phyloP scores from a whole-genome alignment of 75 land plant species.

The Selaginella tamariscina region DNA sequence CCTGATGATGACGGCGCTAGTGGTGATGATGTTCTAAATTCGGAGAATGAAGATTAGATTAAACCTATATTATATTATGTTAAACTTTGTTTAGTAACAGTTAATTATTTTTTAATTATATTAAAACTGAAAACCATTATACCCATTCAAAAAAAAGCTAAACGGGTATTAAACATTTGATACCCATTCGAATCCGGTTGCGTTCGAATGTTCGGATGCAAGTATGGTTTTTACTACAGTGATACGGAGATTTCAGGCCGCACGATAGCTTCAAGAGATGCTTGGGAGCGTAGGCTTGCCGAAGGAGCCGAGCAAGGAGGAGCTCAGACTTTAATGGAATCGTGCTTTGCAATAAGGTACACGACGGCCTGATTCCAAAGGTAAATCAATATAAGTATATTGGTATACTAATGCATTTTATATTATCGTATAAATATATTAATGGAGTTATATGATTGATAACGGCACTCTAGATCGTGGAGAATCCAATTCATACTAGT shows the following conservation, averaged over 20 bases:
- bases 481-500: conserved; percentile 41
- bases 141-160: too few species aligned
- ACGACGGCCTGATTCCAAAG: conserved; percentile 75
- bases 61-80: too few species aligned
- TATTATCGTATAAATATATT: neutral
- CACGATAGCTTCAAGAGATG: conserved; percentile 66
- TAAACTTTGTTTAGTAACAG: too few species aligned
- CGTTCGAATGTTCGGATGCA: too few species aligned
- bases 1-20: too few species aligned
- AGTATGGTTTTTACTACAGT: conserved; percentile 31
- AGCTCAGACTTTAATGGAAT: conserved; percentile 67
- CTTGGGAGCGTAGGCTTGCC: conserved; percentile 68
- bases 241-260: conserved; percentile 59
- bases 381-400: conserved; percentile 16
- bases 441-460: neutral
- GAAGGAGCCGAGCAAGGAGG: conserved; percentile 68
- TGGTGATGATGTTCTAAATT: too few species aligned
- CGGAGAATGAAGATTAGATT: too few species aligned
- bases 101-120: too few species aligned
- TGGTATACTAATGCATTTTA: neutral
- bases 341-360: conserved; percentile 66
- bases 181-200: too few species aligned
- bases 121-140: too few species aligned
- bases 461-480: conserved; percentile 51
- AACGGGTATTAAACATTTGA: too few species aligned